Conservation (phyloP, 1,284 basidiomycete genomes). For the Trichosporon asahii region DNA sequence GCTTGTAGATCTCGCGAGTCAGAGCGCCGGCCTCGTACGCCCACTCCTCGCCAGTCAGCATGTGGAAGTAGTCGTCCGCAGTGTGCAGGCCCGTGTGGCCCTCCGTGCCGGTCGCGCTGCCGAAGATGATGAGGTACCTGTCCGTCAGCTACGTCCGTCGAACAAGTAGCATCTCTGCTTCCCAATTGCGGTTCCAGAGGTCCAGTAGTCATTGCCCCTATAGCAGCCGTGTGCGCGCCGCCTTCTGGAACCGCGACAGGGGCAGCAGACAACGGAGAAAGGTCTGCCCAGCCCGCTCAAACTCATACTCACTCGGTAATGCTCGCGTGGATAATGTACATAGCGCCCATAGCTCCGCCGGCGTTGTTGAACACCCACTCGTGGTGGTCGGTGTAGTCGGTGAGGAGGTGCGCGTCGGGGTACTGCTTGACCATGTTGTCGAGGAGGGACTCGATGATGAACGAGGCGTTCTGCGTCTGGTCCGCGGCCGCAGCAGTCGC, state of each 20-base stretch:
- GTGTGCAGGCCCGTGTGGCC: slow-evolving; percentile 92
- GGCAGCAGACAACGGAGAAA: too few species aligned
- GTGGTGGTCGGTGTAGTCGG: slow-evolving; percentile 55
- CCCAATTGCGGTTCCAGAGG: too few species aligned
- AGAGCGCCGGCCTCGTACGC: slow-evolving; percentile 78
- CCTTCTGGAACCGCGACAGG: too few species aligned
- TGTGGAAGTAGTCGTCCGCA: slow-evolving; percentile 92
- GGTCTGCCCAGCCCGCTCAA: too few species aligned
- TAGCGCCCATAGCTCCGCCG: slow-evolving; percentile 92
- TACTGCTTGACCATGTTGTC: slow-evolving; percentile 70
- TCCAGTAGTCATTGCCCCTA: too few species aligned
- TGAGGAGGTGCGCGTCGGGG: slow-evolving; percentile 60
- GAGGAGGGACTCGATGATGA: slow-evolving; percentile 60
- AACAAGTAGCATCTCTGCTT: too few species aligned
- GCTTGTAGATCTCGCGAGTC: slow-evolving; percentile 74
- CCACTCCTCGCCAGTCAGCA: slow-evolving; percentile 87
- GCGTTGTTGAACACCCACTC: slow-evolving; percentile 99
- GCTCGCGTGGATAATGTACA: slow-evolving; percentile 94
- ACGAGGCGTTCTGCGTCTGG: slow-evolving; percentile 55
- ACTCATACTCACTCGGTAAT: slow-evolving; percentile 77
- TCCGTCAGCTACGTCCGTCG: too few species aligned
- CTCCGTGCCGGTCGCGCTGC: slow-evolving; percentile 92
- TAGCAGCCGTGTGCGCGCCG: too few species aligned
- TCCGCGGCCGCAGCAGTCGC: slow-evolving; percentile 51
- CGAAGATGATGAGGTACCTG: slow-evolving; percentile 72